Evolutionary conservation across 2,329 filamentous ascomycete genomes (phyloP).

Genomic region (Aspergillus sp.): DNA sequence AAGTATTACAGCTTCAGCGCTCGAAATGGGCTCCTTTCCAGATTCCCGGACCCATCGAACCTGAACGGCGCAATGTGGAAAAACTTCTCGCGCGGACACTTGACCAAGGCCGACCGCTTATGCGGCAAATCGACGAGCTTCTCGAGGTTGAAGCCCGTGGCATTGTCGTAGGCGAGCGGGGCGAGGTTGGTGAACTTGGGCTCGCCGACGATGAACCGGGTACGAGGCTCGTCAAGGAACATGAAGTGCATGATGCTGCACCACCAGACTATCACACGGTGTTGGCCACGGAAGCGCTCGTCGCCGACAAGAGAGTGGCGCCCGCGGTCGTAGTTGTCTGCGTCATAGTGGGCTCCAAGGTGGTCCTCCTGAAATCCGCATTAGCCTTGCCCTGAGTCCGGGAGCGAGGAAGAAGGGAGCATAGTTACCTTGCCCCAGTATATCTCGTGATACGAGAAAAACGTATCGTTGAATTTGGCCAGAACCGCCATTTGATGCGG

Average conservation of each 20-base stretch:
- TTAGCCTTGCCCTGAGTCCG: neutral
- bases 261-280: slow-evolving; percentile 52
- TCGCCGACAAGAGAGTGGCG: slow-evolving; percentile 55
- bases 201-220: slow-evolving; percentile 51
- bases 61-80: slow-evolving; percentile 52
- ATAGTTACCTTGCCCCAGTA: slow-evolving; percentile 61
- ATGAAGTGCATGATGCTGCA: slow-evolving; percentile 51
- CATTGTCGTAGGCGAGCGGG: slow-evolving; percentile 65
- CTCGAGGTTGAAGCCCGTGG: slow-evolving; percentile 63
- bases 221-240: slow-evolving; percentile 52
- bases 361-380: slow-evolving; percentile 45
- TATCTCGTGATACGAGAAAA: slow-evolving; percentile 71
- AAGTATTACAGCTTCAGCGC: slow-evolving; percentile 12
- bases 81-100: slow-evolving; percentile 58
- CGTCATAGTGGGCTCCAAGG: slow-evolving; percentile 50
- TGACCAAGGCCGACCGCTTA: slow-evolving; percentile 61
- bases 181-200: slow-evolving; percentile 63
- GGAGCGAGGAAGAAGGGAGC: no score
- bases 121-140: slow-evolving; percentile 65
- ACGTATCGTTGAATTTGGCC: slow-evolving; percentile 61
- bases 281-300: slow-evolving; percentile 45
- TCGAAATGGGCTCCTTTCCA: slow-evolving; percentile 15
- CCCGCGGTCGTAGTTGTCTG: slow-evolving; percentile 51
- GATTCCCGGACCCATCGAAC: slow-evolving; percentile 13
- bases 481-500: slow-evolving; percentile 63